These are phyloP conservation scores for Quercus parvula DNA, from an alignment of 306 rosid species.

Conservation along the genomic window DNA sequence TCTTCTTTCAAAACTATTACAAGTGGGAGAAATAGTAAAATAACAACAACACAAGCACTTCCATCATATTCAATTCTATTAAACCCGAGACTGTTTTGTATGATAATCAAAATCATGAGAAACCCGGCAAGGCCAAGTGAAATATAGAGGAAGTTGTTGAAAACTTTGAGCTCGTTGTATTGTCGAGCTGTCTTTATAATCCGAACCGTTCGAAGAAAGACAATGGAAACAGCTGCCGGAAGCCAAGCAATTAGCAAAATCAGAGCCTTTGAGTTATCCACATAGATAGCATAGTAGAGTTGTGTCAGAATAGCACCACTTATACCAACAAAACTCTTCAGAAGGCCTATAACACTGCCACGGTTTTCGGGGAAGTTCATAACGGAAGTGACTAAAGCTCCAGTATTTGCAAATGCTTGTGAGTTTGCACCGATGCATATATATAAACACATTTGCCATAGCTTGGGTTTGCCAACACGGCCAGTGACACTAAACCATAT, in stretches of 20 bases:
- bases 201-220: constrained; percentile 46
- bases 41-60: constrained; percentile 29
- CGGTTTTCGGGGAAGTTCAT: constrained; percentile 62
- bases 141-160: constrained; percentile 48
- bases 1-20: constrained; percentile 47
- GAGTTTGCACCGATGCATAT: constrained; percentile 69
- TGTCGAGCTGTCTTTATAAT: constrained; percentile 14
- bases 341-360: constrained; percentile 62
- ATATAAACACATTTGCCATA: constrained; percentile 80
- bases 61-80: constrained; percentile 23
- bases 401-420: constrained; percentile 56
- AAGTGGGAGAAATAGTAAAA: constrained; percentile 46
- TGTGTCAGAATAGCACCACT: constrained; percentile 71
- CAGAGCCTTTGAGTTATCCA: constrained; percentile 36
- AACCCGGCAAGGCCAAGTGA: constrained; percentile 64
- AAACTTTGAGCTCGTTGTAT: constrained; percentile 41
- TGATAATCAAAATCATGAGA: constrained; percentile 49
- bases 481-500: constrained; percentile 63
- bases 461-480: constrained; percentile 34
- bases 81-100: constrained; percentile 43
- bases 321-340: constrained; percentile 69
- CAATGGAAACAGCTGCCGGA: constrained; percentile 46
- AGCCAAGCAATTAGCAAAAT: constrained; percentile 62
- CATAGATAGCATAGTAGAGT: constrained; percentile 51
- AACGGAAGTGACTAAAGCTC: constrained; percentile 58